Percentiles rank a stretch among this genome's conserved stretches.
phyloP scores from a whole-genome alignment of 352 stramenopile genomes.

The Phytophthora sp. region DNA sequence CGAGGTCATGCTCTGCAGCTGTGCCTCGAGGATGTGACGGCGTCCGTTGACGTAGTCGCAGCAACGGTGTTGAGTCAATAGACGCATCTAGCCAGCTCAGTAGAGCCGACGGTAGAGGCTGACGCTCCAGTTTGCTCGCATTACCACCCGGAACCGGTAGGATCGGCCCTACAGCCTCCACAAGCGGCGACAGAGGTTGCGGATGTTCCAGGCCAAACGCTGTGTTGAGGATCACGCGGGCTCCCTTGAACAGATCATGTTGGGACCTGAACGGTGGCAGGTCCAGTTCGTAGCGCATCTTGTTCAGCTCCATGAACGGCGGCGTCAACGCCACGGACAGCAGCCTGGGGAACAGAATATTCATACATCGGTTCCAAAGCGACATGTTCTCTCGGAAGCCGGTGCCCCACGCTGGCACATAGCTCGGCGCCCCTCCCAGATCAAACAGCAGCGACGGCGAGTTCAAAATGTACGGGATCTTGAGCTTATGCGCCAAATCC shows the following conservation, averaged over 20 bases:
- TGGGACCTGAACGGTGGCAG: constrained; percentile 81
- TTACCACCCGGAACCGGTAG: constrained; percentile 51
- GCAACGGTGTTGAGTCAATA: constrained; percentile 19
- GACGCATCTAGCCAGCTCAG: constrained; percentile 49
- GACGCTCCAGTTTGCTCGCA: constrained; percentile 39
- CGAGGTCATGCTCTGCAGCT: constrained; percentile 17
- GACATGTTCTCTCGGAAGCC: constrained; percentile 85
- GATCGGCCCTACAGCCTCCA: constrained; percentile 81
- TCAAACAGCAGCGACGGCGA: constrained; percentile 89
- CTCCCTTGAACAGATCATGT: constrained; percentile 89
- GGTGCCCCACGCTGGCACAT: constrained; percentile 86
- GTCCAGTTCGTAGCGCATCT: constrained; percentile 79
- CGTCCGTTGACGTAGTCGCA: constrained; percentile 38
- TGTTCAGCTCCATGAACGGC: constrained; percentile 90
- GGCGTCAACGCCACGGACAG: constrained; percentile 88
- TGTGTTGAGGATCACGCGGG: constrained; percentile 89
- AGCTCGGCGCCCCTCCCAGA: constrained; percentile 69
- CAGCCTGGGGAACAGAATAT: constrained; percentile 87
- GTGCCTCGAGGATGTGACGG: constrained; percentile 25
- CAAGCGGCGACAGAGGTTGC: constrained; percentile 75
- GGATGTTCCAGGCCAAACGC: constrained; percentile 86
- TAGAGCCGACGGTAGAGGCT: constrained; percentile 39
- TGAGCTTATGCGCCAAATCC: constrained; percentile 79
- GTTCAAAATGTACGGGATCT: constrained; percentile 82
- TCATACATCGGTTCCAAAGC: constrained; percentile 90